Conservation (phyloP, 2,329 filamentous ascomycete genomes). For the Teratosphaeria nubilosa region DNA sequence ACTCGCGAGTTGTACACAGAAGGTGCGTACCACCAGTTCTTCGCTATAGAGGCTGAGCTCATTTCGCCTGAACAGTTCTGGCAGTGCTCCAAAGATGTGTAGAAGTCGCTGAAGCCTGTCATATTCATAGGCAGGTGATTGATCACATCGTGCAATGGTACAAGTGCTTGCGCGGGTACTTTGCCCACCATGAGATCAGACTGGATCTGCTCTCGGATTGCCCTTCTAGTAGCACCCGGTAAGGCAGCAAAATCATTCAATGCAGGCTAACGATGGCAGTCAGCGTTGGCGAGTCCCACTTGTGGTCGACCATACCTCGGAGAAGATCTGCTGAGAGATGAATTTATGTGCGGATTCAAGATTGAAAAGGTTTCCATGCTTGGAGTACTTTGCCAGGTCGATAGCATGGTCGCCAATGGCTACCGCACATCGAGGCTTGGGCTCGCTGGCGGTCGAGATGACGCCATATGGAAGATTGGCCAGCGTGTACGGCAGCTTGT, state of each 20-base stretch:
- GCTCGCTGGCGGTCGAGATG: slow-evolving; percentile 16
- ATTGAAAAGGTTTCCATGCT: slow-evolving; percentile 11
- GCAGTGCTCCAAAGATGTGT: slow-evolving; percentile 44
- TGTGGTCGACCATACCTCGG: slow-evolving; percentile 7
- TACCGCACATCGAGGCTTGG: slow-evolving; percentile 20
- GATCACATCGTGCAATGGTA: slow-evolving; percentile 31
- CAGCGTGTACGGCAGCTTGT: slow-evolving; percentile 18
- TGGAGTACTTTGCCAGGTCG: slow-evolving; percentile 17
- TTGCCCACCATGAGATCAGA: slow-evolving; percentile 20
- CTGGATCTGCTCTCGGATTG: slow-evolving; percentile 35
- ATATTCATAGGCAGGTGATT: slow-evolving; percentile 48
- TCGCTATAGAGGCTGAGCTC: slow-evolving; percentile 16
- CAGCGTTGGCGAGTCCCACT: neutral
- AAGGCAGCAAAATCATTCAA: slow-evolving; percentile 44
- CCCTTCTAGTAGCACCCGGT: slow-evolving; percentile 23
- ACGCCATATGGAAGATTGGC: slow-evolving; percentile 22
- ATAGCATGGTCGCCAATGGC: slow-evolving; percentile 22
- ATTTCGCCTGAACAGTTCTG: slow-evolving; percentile 43
- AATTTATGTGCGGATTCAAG: slow-evolving; percentile 10
- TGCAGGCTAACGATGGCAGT: slow-evolving; percentile 17
- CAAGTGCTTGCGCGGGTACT: slow-evolving; percentile 18
- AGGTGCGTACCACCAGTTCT: slow-evolving; percentile 27
- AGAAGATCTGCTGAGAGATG: slow-evolving; percentile 12
- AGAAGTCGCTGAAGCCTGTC: slow-evolving; percentile 50
- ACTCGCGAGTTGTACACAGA: slow-evolving; percentile 34